Evolutionary conservation across 371 early-diverging fungal genomes (phyloP).

Genomic region (Mucor mucedo): DNA sequence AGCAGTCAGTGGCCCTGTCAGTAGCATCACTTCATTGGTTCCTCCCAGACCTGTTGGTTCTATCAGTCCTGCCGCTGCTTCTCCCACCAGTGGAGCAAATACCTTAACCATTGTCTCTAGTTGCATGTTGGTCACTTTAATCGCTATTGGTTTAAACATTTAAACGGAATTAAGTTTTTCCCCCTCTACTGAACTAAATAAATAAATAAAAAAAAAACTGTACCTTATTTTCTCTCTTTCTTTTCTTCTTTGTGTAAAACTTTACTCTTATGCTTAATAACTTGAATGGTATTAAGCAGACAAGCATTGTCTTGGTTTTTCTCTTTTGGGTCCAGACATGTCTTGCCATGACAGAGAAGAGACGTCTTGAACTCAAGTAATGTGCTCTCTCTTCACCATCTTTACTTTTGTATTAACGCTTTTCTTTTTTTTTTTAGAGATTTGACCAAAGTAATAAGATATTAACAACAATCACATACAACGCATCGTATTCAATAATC

Average conservation of each 20-base stretch:
- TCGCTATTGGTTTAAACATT: background rate
- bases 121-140: background rate
- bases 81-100: constrained; percentile 1
- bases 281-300: constrained; percentile 9
- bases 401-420: too few species aligned
- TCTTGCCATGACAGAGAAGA: constrained; percentile 18
- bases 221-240: background rate
- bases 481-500: background rate
- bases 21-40: background rate
- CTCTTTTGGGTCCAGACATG: background rate
- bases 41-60: constrained; percentile 4
- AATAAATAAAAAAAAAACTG: background rate
- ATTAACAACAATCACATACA: background rate
- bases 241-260: background rate
- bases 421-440: constrained; percentile 21
- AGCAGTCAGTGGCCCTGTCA: background rate
- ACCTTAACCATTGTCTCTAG: background rate
- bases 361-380: constrained; percentile 28
- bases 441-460: constrained; percentile 32
- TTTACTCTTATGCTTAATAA: constrained; percentile 11
- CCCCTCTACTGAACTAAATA: too few species aligned
- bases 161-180: background rate
- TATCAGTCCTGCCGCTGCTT: background rate
- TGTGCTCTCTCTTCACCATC: background rate
- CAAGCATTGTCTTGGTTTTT: background rate